Conservation (phyloP, 139 green algal genomes). For the Cymbomonas tetramitiformis region DNA sequence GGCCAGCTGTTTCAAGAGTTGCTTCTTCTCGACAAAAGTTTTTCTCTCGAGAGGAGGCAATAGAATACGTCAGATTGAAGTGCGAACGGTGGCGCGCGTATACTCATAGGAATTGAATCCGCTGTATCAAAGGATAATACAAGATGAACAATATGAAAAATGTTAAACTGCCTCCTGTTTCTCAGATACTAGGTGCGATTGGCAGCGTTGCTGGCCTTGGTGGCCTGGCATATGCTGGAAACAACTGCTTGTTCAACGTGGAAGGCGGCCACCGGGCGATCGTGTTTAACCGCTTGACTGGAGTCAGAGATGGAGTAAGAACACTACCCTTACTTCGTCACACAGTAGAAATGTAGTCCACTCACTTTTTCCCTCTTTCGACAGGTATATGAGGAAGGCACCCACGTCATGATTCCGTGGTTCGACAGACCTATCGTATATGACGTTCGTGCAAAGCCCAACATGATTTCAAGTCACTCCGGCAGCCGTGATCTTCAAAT, state of each 20-base stretch:
- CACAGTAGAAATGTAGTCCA: too few relatives aligned
- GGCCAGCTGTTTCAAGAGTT: too few relatives aligned
- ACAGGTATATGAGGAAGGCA: conserved; percentile 89
- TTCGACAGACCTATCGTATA: conserved; percentile 93
- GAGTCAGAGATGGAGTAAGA: conserved; percentile 80
- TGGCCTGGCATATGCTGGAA: not conserved
- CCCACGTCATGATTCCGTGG: conserved; percentile 94
- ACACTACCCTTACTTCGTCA: too few relatives aligned
- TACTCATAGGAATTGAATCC: too few relatives aligned
- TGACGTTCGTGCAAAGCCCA: conserved; percentile 83
- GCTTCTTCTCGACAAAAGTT: too few relatives aligned
- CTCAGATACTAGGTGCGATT: not conserved
- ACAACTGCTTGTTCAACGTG: conserved; percentile 79
- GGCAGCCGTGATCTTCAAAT: conserved; percentile 92
- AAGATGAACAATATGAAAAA: conserved; percentile 5
- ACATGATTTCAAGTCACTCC: conserved; percentile 76
- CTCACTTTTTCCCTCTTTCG: too few relatives aligned
- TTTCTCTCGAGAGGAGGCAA: too few relatives aligned
- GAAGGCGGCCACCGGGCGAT: conserved; percentile 93
- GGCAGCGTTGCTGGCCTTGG: not conserved
- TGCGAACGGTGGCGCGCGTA: too few relatives aligned
- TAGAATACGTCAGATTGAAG: too few relatives aligned
- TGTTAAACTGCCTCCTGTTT: not conserved
- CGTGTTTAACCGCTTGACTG: conserved; percentile 88
- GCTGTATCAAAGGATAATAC: too few relatives aligned